Base-by-base conservation (phyloP, 2,329 filamentous ascomycete species). In the Ascomycota sp. region DNA sequence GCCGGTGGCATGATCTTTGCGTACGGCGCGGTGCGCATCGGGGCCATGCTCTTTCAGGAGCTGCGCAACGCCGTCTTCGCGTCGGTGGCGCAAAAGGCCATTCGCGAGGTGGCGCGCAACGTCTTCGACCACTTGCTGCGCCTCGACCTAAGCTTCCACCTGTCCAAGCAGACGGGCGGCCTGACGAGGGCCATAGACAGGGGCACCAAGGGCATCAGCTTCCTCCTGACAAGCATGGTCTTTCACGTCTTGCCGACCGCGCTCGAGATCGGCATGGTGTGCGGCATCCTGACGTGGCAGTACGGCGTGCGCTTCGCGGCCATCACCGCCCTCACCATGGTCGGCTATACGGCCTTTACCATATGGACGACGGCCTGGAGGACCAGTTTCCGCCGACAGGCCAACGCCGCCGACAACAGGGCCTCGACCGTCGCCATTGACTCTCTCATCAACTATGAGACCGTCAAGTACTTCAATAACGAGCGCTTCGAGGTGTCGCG, bases 401-500 rank as follows among this genome's bases (percentile, higher is more conserved):
- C 89, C 24, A 98, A 98, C 48, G 82, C 83, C 5, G 91, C 89
- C 1, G 91, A 98, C 43, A 98, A 95, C 53, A 81, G 75, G 47
- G 89, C 82, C 0, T 91, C 86, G 1, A 95, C 86, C 0, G 82
- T 95, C 7, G 86, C 86, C 0, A 85, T 95, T 2, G 89, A 98
- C 55, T 93, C 85, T 1, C 59, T 98, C 30, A 93, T 98, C 61
- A 98, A 98, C 57, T 98, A 94, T 46, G 89, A 98, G 53, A 86
- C 91, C 10, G 89, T 98, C 47, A 98, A 98, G 55, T 93, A 95
- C 57, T 98, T 95, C 59, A 98, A 98, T 59, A 98, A 98, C 45
- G 91, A 98, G 47, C 81, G 78, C 39, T 95, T 83, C 40, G 89
- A 98, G 56, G 81, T 93, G 26, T 66, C 69, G 21, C 71, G 89